These are phyloP conservation scores for Ustilago curta DNA, from an alignment of 1,284 basidiomycete species.

Conservation along the genomic window DNA sequence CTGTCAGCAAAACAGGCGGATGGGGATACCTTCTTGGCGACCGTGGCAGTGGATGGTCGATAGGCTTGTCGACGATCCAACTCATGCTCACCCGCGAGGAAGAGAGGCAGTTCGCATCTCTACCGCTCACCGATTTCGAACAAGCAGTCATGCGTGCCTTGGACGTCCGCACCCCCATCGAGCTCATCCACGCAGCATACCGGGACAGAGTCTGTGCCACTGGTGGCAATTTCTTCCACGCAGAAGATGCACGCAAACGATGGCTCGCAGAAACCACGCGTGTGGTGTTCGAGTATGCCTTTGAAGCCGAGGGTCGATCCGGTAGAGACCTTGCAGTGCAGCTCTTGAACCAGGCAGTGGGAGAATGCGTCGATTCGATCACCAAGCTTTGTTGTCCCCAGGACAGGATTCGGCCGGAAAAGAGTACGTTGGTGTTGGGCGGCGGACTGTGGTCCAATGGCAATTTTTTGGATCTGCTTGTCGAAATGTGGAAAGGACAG, in stretches of 20 bases:
- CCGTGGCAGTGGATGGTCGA: conserved; percentile 44
- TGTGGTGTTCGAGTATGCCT: conserved; percentile 53
- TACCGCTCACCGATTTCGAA: conserved; percentile 42
- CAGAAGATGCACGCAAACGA: conserved; percentile 60
- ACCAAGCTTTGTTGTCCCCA: conserved; percentile 31
- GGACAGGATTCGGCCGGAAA: conserved; percentile 26
- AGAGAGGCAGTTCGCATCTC: conserved; percentile 25
- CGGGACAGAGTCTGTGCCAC: conserved; percentile 38
- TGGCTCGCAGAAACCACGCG: conserved; percentile 60
- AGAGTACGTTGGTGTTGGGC: conserved; percentile 54
- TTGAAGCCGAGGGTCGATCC: conserved; percentile 10
- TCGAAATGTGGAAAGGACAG: conserved; percentile 26
- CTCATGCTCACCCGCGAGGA: conserved; percentile 45
- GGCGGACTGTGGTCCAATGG: conserved; percentile 60
- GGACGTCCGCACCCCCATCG: conserved; percentile 38
- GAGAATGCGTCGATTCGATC: conserved; percentile 43
- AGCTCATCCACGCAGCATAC: conserved; percentile 49
- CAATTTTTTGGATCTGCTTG: conserved; percentile 46
- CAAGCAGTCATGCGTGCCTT: conserved; percentile 21
- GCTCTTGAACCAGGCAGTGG: conserved; percentile 43
- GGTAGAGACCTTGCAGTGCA: conserved; percentile 32
- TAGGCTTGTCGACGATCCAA: conserved; percentile 46
- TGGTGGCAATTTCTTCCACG: conserved; percentile 45
- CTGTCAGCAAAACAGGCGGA: conserved; percentile 44
- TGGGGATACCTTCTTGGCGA: conserved; percentile 52